A percentile compares a stretch with the other conserved stretches of the same genome.
These are phyloP conservation scores for Penicillium chermesinum DNA, from an alignment of 495 filamentous ascomycete genomes.

Conservation along the genomic window DNA sequence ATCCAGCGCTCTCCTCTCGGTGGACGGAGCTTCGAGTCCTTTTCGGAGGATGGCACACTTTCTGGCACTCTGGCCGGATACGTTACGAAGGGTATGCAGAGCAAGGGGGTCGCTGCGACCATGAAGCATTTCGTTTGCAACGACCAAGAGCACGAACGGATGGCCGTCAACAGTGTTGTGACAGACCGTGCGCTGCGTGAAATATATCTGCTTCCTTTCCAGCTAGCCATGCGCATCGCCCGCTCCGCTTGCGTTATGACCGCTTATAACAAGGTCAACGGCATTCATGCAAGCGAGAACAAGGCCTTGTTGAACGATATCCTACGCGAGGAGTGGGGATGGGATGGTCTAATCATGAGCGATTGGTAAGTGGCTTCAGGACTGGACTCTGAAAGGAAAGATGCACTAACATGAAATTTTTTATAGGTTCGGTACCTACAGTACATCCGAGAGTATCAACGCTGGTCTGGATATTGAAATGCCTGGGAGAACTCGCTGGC, in stretches of 20 bases:
- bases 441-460: constrained; percentile 58
- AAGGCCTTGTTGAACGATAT: constrained; percentile 56
- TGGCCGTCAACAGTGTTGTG: constrained; percentile 61
- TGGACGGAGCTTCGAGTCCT: constrained; percentile 73
- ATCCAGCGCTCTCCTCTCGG: constrained; percentile 72
- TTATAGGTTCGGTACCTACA: constrained; percentile 57
- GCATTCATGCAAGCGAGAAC: constrained; percentile 61
- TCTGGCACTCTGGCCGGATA: constrained; percentile 63
- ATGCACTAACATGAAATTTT: neutral
- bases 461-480: constrained; percentile 73
- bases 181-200: constrained; percentile 69
- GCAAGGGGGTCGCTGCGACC: constrained; percentile 63
- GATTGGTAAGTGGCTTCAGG: constrained; percentile 54
- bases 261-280: constrained; percentile 71
- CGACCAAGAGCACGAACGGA: constrained; percentile 69
- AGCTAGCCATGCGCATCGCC: constrained; percentile 61
- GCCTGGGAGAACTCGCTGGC: constrained; percentile 64
- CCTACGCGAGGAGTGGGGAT: constrained; percentile 66
- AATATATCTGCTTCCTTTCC: constrained; percentile 70
- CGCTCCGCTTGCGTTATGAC: constrained; percentile 67
- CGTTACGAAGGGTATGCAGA: constrained; percentile 64
- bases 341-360: constrained; percentile 62
- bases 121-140: constrained; percentile 86
- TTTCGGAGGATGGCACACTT: constrained; percentile 73
- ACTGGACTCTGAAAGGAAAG: neutral